Evolutionary conservation across 1,139 yeast genomes (phyloP).

Genomic region (Blastobotrys serpentis): DNA sequence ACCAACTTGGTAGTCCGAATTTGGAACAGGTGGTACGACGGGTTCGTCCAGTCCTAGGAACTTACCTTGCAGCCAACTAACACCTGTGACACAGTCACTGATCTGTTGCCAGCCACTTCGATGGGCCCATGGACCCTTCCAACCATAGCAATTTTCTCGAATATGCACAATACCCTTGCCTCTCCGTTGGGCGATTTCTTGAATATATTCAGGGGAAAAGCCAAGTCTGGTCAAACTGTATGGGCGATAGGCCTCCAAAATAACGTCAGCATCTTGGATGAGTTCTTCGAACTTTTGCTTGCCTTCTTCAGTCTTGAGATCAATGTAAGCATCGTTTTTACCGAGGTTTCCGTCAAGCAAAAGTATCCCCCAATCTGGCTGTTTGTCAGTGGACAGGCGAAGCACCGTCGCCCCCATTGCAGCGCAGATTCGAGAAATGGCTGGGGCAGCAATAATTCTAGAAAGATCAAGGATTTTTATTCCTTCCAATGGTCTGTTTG

Average conservation of each 20-base stretch:
- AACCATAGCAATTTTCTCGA: slow-evolving; percentile 13
- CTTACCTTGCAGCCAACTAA: slow-evolving; percentile 10
- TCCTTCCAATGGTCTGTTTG: slow-evolving; percentile 9
- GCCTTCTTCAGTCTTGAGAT: slow-evolving; percentile 11
- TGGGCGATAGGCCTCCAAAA: slow-evolving; percentile 11
- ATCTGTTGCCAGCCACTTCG: slow-evolving; percentile 14
- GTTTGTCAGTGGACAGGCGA: slow-evolving; percentile 12
- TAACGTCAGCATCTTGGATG: slow-evolving; percentile 10
- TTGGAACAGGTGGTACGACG: slow-evolving; percentile 12
- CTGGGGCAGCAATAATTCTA: slow-evolving; percentile 13
- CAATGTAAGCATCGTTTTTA: slow-evolving; percentile 9
- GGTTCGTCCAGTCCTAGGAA: slow-evolving; percentile 10
- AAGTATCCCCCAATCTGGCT: slow-evolving; percentile 12
- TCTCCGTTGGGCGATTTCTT: slow-evolving; percentile 9
- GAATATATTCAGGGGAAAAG: slow-evolving; percentile 11
- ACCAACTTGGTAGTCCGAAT: slow-evolving; percentile 13
- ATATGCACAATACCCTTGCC: slow-evolving; percentile 13
- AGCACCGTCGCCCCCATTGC: slow-evolving; percentile 11
- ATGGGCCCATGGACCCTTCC: slow-evolving; percentile 11
- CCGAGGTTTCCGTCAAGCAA: slow-evolving; percentile 12
- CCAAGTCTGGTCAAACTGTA: slow-evolving; percentile 9
- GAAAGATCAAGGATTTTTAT: slow-evolving; percentile 11
- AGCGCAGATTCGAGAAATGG: slow-evolving; percentile 12
- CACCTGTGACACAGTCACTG: slow-evolving; percentile 15
- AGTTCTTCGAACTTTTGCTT: slow-evolving; percentile 10